phyloP scores from a whole-genome alignment of 441 rosid species.

The Viola pubescens region DNA sequence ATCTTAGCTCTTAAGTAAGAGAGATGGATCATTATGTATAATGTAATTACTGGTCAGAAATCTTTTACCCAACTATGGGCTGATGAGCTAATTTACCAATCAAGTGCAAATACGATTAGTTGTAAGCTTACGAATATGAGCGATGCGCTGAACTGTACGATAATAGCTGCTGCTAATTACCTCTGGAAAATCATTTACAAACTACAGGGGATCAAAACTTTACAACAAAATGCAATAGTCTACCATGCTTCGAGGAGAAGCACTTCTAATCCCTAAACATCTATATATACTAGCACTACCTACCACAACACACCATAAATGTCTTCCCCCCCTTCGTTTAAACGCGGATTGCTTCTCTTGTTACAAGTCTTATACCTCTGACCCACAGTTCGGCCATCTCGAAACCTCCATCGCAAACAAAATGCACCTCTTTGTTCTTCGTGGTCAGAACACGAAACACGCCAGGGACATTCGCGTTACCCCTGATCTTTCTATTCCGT shows the following conservation, averaged over 20 bases:
- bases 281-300: slow-evolving; percentile 19
- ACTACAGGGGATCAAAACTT: slow-evolving; percentile 27
- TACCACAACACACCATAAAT: not conserved
- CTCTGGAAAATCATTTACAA: slow-evolving; percentile 24
- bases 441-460: slow-evolving; percentile 61
- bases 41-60: too few species aligned
- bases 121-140: too few species aligned
- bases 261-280: slow-evolving; percentile 21
- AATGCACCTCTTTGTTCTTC: slow-evolving; percentile 71
- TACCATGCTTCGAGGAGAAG: slow-evolving; percentile 24
- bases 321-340: not conserved
- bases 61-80: too few species aligned
- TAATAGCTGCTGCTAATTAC: too few species aligned
- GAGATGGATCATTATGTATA: too few species aligned
- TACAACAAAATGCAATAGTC: slow-evolving; percentile 7
- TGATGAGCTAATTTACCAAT: too few species aligned
- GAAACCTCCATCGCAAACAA: slow-evolving; percentile 69
- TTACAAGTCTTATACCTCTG: slow-evolving; percentile 77
- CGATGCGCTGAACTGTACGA: too few species aligned
- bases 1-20: too few species aligned
- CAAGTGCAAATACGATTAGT: too few species aligned
- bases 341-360: slow-evolving; percentile 39
- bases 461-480: slow-evolving; percentile 42
- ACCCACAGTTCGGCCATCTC: slow-evolving; percentile 85
- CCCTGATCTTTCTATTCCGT: slow-evolving; percentile 39